Conservation (phyloP, 2,329 filamentous ascomycete genomes). For the Fusarium acutatum region DNA sequence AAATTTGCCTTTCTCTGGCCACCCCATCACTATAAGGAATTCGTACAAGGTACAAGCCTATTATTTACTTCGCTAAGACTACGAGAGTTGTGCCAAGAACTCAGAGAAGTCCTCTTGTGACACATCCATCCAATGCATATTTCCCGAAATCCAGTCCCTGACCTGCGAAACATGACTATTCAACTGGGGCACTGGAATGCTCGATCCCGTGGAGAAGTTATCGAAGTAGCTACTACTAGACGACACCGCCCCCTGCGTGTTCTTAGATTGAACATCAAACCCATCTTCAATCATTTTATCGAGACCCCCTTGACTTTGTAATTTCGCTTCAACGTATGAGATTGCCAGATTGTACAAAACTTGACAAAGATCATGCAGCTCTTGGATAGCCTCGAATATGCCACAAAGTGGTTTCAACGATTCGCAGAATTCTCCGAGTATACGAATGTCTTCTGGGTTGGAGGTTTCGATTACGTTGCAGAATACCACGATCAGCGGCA, state of each 20-base stretch:
- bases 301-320: rapidly evolving
- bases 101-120: neutral
- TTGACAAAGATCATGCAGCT: neutral
- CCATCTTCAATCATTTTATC: neutral
- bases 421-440: neutral
- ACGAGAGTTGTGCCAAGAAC: neutral
- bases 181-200: neutral
- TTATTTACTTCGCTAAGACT: rapidly evolving
- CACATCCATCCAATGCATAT: neutral
- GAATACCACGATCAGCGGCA: neutral
- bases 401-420: neutral
- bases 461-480: neutral
- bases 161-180: neutral
- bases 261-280: neutral
- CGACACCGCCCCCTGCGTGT: neutral
- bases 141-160: neutral
- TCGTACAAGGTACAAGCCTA: rapidly evolving
- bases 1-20: too few relatives aligned
- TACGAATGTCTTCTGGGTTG: neutral
- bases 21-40: too few relatives aligned
- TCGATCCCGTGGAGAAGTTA: neutral
- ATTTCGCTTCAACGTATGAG: neutral
- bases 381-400: neutral
- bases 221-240: neutral
- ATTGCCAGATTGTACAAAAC: neutral